Base-by-base conservation (phyloP, 23 red algal genomes). In the Agarophyton chilense region DNA sequence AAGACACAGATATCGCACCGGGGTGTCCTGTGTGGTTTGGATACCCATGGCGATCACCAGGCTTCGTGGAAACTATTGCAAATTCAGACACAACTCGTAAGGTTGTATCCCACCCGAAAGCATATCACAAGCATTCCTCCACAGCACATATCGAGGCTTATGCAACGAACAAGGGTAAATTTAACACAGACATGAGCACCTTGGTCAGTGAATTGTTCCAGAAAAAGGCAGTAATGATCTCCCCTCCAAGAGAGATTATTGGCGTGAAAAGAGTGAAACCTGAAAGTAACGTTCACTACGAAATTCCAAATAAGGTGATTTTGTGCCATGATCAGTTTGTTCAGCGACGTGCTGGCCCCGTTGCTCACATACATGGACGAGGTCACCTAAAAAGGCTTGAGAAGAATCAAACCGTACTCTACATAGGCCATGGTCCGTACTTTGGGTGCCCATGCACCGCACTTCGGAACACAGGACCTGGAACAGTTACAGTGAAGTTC, bases 1-100 rank as follows among this genome's bases (percentile, higher is more conserved):
- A 40, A 19, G 77, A 70, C 2, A 31, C 44, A 26, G 89, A 77
- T 25, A 61, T 93, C 22, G 39, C 79, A 8, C 52, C 82, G 66
- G 90, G 80, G 13, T 65, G 52, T 22, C 54, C 53, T 24, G 81
- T 93, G 16, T 86, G 79, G 90, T 83, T 78, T 61, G 90, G 81
- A 24, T 93, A 79, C 42, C 90, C 90, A 9, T 93, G 90, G 90
- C 90, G 90, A 40, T 33, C 46, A 25, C 52, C 79, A 13, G 90
- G 79, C 38, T 39, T 47, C 22, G 58, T 93, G 8, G 66, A 93
- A 65, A 70, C 56, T 11, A 79, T 79, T 55, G 65, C 65, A 34
- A 72, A 72, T 28, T 4, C 10, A 19, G 65, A 72, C 17, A 72
- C 65, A 72, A 72, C 65, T 72, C 65, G 65, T 34, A 72, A 72